Base-by-base conservation (phyloP, 2,329 filamentous ascomycete species). In the Arthrobotrys pseudoclavata region DNA sequence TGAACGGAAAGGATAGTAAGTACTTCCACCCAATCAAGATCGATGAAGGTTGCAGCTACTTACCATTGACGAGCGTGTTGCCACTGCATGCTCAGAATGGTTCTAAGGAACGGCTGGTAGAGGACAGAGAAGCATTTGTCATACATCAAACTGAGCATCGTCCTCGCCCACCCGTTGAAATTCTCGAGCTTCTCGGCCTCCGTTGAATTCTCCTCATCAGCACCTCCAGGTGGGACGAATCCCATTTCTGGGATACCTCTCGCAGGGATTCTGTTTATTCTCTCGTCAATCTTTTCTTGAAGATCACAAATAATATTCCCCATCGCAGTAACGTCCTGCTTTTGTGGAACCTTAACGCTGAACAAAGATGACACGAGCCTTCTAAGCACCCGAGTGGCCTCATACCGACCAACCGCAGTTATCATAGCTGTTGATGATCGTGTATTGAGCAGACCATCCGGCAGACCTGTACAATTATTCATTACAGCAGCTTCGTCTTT, bases 111-210 rank as follows among this genome's bases (percentile, higher is more conserved):
- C 7, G 80, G 80, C 42, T 81, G 80, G 29, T 81, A 80, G 10
- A 81, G 67, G 31, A 81, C 80, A 9, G 70, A 80, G 55, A 81
- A 81, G 22, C 80, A 80, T 18, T 79, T 77, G 53, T 81, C 81
- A 50, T 79, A 80, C 61, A 81, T 69, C 57, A 81, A 62, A 61
- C 80, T 81, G 45, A 81, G 57, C 81, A 81, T 81, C 12, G 80
- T 80, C 60, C 80, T 77, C 31, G 81, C 81, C 81, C 81, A 81
- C 24, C 79, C 79, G 55, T 81, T 81, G 52, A 81, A 81, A 26
- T 81, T 76, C 18, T 79, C 71, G 9, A 74, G 34, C 24, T 71
- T 76, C 55, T 81, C 80, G 10, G 78, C 57, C 18, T 75, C 79
- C 12, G 57, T 61, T 7, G 70, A 53, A 18, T 57, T 67, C 26